Conservation (phyloP, 2,329 filamentous ascomycete genomes). For the Clonostachys solani region DNA sequence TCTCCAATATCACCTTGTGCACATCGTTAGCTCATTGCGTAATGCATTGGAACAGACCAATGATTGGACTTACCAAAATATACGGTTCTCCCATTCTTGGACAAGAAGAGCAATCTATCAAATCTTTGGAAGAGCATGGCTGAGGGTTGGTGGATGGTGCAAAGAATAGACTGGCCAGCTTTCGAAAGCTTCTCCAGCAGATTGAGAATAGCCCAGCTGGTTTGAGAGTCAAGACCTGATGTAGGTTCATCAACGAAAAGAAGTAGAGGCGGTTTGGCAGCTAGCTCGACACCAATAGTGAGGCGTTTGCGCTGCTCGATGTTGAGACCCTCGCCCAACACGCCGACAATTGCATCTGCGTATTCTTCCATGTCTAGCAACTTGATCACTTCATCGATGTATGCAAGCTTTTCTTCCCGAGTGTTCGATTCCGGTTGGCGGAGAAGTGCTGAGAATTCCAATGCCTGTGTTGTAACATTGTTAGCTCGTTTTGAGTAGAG, state of each 20-base stretch:
- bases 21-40: slow-evolving; percentile 57
- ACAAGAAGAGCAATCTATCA: slow-evolving; percentile 74
- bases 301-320: slow-evolving; percentile 70
- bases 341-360: slow-evolving; percentile 88
- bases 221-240: slow-evolving; percentile 82
- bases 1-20: slow-evolving; percentile 34
- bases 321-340: slow-evolving; percentile 81
- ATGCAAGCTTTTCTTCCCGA: slow-evolving; percentile 73
- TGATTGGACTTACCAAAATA: slow-evolving; percentile 66
- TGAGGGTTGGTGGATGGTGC: slow-evolving; percentile 96
- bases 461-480: slow-evolving; percentile 50
- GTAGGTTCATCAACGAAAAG: slow-evolving; percentile 95
- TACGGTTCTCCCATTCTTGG: slow-evolving; percentile 70
- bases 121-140: slow-evolving; percentile 93
- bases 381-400: slow-evolving; percentile 88
- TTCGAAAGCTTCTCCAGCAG: slow-evolving; percentile 87
- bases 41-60: slow-evolving; percentile 56
- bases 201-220: slow-evolving; percentile 87
- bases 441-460: slow-evolving; percentile 81
- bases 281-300: slow-evolving; percentile 94
- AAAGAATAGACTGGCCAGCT: slow-evolving; percentile 88
- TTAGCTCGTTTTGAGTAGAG: slow-evolving; percentile 44
- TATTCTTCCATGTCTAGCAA: slow-evolving; percentile 87
- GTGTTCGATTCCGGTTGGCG: slow-evolving; percentile 76
- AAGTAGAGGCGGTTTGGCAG: slow-evolving; percentile 83